Evolutionary conservation across 495 filamentous ascomycete genomes (phyloP).

Genomic region (Aspergillus campestris): DNA sequence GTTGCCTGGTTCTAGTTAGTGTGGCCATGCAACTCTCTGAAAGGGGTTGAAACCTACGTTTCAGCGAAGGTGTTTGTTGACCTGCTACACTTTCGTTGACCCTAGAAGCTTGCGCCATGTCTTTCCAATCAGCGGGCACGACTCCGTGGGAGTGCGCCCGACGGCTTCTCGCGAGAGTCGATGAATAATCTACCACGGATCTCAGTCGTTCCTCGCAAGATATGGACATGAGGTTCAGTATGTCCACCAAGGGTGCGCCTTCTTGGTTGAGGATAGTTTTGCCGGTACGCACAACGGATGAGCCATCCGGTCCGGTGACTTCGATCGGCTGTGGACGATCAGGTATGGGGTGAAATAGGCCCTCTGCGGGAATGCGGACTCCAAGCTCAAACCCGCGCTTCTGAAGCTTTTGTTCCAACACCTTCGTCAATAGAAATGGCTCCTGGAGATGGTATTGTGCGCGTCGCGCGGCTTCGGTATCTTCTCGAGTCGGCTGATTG

Average conservation of each 20-base stretch:
- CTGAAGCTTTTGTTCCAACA: conserved; percentile 40
- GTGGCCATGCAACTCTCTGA: not conserved
- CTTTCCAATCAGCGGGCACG: conserved; percentile 60
- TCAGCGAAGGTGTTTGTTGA: conserved; percentile 45
- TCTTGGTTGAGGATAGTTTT: conserved; percentile 55
- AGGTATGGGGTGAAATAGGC: conserved; percentile 46
- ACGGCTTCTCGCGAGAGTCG: conserved; percentile 53
- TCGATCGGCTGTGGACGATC: conserved; percentile 43
- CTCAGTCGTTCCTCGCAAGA: conserved; percentile 64
- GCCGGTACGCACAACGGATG: conserved; percentile 47
- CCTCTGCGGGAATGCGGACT: conserved; percentile 55
- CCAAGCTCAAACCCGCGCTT: conserved; percentile 44
- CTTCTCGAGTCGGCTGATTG: conserved; percentile 34
- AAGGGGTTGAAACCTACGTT: conserved; percentile 42
- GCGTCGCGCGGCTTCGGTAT: conserved; percentile 34
- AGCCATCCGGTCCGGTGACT: conserved; percentile 47
- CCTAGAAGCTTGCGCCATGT: conserved; percentile 46
- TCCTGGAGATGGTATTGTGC: conserved; percentile 49
- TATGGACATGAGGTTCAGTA: conserved; percentile 66
- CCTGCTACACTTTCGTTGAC: conserved; percentile 25
- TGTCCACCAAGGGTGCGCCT: conserved; percentile 60
- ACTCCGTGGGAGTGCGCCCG: conserved; percentile 63
- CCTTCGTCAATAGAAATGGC: conserved; percentile 47
- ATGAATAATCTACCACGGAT: conserved; percentile 61
- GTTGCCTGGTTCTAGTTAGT: conserved; percentile 25